Conservation (phyloP, 441 rosid species). For the Croton setiger region DNA sequence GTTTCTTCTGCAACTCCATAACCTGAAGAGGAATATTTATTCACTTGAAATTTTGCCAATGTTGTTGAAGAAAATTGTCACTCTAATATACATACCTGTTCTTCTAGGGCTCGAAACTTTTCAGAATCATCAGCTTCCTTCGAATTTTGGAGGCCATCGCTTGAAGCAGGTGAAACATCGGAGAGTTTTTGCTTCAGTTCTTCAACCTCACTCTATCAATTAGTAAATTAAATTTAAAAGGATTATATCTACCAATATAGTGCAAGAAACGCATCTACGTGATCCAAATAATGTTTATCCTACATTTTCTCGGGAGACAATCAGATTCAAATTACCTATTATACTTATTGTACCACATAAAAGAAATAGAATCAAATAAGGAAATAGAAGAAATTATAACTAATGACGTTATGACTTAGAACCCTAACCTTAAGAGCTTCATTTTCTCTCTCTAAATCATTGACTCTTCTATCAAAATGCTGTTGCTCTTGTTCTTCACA, state of each 20-base stretch:
- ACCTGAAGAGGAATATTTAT: constrained; percentile 36
- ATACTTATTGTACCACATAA: neutral
- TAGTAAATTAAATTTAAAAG: neutral
- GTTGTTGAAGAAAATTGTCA: neutral
- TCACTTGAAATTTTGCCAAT: neutral
- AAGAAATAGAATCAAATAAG: neutral
- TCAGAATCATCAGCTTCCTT: constrained; percentile 32
- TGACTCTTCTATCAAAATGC: constrained; percentile 33
- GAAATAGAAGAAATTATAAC: neutral
- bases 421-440: constrained; percentile 52
- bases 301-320: constrained; percentile 15
- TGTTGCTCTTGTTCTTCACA: constrained; percentile 11
- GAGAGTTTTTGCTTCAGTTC: constrained; percentile 44
- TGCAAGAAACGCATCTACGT: neutral
- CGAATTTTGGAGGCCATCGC: constrained; percentile 31
- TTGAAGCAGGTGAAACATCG: constrained; percentile 37
- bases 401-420: neutral
- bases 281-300: constrained; percentile 2
- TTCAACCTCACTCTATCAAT: constrained; percentile 59
- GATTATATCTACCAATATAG: neutral
- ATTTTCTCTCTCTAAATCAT: constrained; percentile 56
- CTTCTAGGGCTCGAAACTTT: constrained; percentile 42
- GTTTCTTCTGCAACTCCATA: constrained; percentile 54
- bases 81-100: constrained; percentile 9
- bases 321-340: constrained; percentile 2